These are phyloP conservation scores for Carex cristatella DNA, from an alignment of 176 grass and related monocot genomes.

Conservation along the genomic window DNA sequence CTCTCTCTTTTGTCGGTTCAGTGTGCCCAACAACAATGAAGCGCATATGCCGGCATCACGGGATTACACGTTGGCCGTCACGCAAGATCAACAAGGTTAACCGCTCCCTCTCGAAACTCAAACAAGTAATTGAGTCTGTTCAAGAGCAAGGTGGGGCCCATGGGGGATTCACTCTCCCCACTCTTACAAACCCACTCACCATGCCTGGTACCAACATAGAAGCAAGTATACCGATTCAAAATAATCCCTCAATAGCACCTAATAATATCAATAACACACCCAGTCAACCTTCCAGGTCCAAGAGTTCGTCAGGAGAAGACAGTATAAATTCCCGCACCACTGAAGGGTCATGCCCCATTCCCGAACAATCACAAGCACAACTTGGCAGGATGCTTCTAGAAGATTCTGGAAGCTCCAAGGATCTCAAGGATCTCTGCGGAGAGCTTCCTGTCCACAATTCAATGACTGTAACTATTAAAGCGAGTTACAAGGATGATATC, in stretches of 20 bases:
- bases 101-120: constrained; percentile 86
- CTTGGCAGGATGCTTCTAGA: constrained; percentile 48
- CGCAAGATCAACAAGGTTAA: constrained; percentile 99
- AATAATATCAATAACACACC: constrained; percentile 29
- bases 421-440: constrained; percentile 70
- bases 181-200: constrained; percentile 60
- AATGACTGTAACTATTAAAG: constrained; percentile 69
- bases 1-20: constrained; percentile 35
- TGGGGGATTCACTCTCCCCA: constrained; percentile 57
- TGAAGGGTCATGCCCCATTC: constrained; percentile 70
- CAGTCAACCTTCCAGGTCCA: constrained; percentile 52
- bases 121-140: constrained; percentile 93
- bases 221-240: constrained; percentile 28
- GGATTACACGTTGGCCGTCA: constrained; percentile 89
- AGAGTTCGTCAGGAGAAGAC: constrained; percentile 72
- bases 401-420: constrained; percentile 78
- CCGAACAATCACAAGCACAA: constrained; percentile 40
- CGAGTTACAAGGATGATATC: constrained; percentile 81
- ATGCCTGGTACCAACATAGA: constrained; percentile 55
- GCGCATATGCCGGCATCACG: constrained; percentile 95
- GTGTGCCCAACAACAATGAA: constrained; percentile 99
- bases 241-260: constrained; percentile 37
- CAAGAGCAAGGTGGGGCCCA: constrained; percentile 52
- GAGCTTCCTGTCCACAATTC: constrained; percentile 41
- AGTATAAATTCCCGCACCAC: constrained; percentile 65